Percentiles rank a stretch among this genome's conserved stretches.
These are phyloP conservation scores for Rasamsonia emersonii DNA, from an alignment of 2,329 filamentous ascomycete species.

Conservation along the genomic window DNA sequence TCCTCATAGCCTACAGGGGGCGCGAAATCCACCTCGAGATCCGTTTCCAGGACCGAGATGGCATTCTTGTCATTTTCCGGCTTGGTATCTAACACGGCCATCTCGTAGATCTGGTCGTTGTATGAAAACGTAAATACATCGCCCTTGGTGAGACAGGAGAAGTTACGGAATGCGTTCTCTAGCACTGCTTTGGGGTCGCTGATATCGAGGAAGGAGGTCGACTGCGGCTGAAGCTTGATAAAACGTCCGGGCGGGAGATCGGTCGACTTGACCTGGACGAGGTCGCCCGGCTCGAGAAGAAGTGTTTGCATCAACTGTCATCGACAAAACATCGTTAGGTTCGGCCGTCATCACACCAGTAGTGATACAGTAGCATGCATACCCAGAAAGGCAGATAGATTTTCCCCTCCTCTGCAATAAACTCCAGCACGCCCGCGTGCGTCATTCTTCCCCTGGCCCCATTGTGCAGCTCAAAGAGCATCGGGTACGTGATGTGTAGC, in stretches of 20 bases:
- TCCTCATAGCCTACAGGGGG: slow-evolving; percentile 91
- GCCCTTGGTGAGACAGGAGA: slow-evolving; percentile 84
- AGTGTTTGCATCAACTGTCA: slow-evolving; percentile 86
- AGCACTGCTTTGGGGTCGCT: slow-evolving; percentile 95
- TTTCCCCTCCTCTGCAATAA: slow-evolving; percentile 93
- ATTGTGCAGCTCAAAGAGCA: slow-evolving; percentile 94
- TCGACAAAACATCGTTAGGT: no score
- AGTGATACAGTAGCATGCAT: slow-evolving; percentile 22
- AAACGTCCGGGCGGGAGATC: slow-evolving; percentile 82
- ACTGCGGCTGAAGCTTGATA: slow-evolving; percentile 95
- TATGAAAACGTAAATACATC: slow-evolving; percentile 96
- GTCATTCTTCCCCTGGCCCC: slow-evolving; percentile 70
- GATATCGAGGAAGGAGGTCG: slow-evolving; percentile 88
- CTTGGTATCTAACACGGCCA: slow-evolving; percentile 89
- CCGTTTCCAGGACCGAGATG: slow-evolving; percentile 89
- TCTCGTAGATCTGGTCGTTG: slow-evolving; percentile 88
- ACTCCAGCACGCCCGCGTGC: slow-evolving; percentile 92
- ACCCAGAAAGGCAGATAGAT: slow-evolving; percentile 96
- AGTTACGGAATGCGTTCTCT: slow-evolving; percentile 92
- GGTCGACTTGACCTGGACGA: slow-evolving; percentile 91
- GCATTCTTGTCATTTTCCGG: slow-evolving; percentile 73
- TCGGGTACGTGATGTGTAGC: slow-evolving; percentile 92
- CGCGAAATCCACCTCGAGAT: slow-evolving; percentile 93
- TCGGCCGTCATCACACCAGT: not conserved
- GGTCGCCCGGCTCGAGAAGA: slow-evolving; percentile 79